Base-by-base conservation (phyloP, 345 rosid species). In the Sisymbrium altissimum region DNA sequence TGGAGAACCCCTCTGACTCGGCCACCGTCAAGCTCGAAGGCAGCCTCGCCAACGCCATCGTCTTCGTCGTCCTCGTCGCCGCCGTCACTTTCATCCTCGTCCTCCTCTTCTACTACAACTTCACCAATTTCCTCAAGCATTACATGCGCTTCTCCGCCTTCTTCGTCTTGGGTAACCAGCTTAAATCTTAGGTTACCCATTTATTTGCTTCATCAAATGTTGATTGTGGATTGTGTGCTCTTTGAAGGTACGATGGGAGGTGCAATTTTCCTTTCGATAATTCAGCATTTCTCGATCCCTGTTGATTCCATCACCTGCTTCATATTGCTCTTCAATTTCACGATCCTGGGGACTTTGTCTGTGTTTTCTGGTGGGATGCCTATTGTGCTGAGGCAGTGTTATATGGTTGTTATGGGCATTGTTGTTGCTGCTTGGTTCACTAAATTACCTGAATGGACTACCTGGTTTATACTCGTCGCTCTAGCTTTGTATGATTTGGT, bases 111-210 rank as follows among this genome's bases (percentile, higher is more conserved):
- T 95, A 95, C 87, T 95, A 88, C 79, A 89, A 95, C 65, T 95
- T 84, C 80, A 94, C 93, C 64, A 84, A 83, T 63, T 95, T 89
- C 85, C 83, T 95, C 82, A 95, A 95, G 88, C 85, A 92, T 63
- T 95, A 95, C 83, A 85, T 89, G 93, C 91, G 94, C 60, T 95
- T 95, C 88, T 95, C 99, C 23, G 86, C 93, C 46, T 95, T 95
- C 74, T 84, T 88, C 74, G 92, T 90, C 23, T 69, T 95, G 0
- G 96, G 96, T 90, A 58, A 53, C 35, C 25, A 17, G n/a, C 12
- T 4, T 7, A 38, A 44, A 8, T n/a, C 18, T 48, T n/a, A n/a
- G n/a, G n/a, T n/a, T n/a, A n/a, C n/a, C n/a, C n/a, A n/a, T n/a
- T n/a, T 13, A 19, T 19, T 21, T 13, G 46, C 2, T 66, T 32